Percentiles rank a stretch among this genome's conserved stretches.
Conservation (phyloP, 306 rosid genomes). For the Vigna angularis region DNA sequence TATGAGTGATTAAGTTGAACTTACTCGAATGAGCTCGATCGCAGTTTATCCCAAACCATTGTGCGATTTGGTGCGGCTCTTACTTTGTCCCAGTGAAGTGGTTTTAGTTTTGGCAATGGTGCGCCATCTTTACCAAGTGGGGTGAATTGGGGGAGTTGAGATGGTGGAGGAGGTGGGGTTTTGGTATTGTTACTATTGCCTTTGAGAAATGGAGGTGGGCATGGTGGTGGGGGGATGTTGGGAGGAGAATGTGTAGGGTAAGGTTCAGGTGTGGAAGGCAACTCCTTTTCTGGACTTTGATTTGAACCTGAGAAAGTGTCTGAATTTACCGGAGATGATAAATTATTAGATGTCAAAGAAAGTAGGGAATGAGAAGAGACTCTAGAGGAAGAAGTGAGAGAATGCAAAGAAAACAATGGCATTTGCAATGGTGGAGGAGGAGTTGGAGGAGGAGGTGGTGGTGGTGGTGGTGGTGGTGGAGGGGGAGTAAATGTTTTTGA, state of each 20-base stretch:
- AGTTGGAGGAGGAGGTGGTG: slow-evolving; percentile 56
- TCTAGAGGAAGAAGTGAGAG: slow-evolving; percentile 55
- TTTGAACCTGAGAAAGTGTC: slow-evolving; percentile 53
- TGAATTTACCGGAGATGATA: slow-evolving; percentile 63
- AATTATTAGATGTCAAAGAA: slow-evolving; percentile 59
- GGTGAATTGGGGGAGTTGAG: slow-evolving; percentile 65
- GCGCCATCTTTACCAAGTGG: slow-evolving; percentile 86
- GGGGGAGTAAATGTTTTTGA: slow-evolving; percentile 38
- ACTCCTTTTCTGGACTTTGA: slow-evolving; percentile 47
- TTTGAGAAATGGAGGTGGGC: slow-evolving; percentile 74
- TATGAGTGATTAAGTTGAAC: slow-evolving; percentile 41
- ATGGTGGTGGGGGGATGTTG: slow-evolving; percentile 79
- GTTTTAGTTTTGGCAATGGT: slow-evolving; percentile 85
- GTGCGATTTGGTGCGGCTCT: slow-evolving; percentile 91
- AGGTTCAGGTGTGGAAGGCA: slow-evolving; percentile 45
- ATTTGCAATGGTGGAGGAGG: slow-evolving; percentile 57
- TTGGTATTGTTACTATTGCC: slow-evolving; percentile 45
- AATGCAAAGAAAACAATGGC: slow-evolving; percentile 52
- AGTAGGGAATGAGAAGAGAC: slow-evolving; percentile 59
- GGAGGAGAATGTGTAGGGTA: slow-evolving; percentile 51
- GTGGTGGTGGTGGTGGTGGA: slow-evolving; percentile 52
- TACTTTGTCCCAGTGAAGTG: slow-evolving; percentile 99
- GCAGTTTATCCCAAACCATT: slow-evolving; percentile 94
- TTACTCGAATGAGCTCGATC: slow-evolving; percentile 97
- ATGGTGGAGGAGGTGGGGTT: slow-evolving; percentile 86